These are phyloP conservation scores for Senecio squalidus DNA, from an alignment of 140 eudicot species.

Conservation along the genomic window DNA sequence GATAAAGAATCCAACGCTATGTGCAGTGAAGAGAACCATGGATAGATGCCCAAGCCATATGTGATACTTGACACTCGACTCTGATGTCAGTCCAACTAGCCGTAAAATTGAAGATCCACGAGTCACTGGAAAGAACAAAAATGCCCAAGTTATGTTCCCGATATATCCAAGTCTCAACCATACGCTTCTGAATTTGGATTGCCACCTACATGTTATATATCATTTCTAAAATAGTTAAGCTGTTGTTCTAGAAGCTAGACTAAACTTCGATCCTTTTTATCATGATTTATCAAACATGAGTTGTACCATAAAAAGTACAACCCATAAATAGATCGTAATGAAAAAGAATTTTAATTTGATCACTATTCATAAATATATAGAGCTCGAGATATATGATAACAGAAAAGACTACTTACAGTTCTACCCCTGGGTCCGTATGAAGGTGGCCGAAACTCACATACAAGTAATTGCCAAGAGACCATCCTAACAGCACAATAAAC, in stretches of 20 bases:
- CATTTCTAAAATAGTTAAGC: neutral
- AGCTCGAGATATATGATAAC: too few relatives aligned
- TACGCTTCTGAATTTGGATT: slow-evolving; percentile 54
- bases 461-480: slow-evolving; percentile 64
- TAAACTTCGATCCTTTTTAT: too few relatives aligned
- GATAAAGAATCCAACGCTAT: slow-evolving; percentile 53
- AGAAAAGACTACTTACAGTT: slow-evolving; percentile 41
- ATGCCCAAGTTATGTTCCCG: slow-evolving; percentile 68
- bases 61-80: slow-evolving; percentile 79
- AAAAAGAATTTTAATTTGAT: neutral
- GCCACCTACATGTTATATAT: slow-evolving; percentile 48
- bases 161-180: slow-evolving; percentile 64
- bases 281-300: too few relatives aligned
- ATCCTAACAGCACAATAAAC: slow-evolving; percentile 47
- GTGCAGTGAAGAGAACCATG: slow-evolving; percentile 41
- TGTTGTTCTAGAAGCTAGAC: neutral
- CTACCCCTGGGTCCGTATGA: slow-evolving; percentile 38
- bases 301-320: too few relatives aligned
- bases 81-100: slow-evolving; percentile 70
- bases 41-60: slow-evolving; percentile 83
- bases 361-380: neutral
- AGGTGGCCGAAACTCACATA: slow-evolving; percentile 55
- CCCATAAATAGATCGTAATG: neutral
- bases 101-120: slow-evolving; percentile 73
- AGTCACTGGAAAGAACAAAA: slow-evolving; percentile 70